Percentiles rank a stretch among this genome's conserved stretches.
Conservation (phyloP, 1,284 basidiomycete species). For the Ceratobasidium sp. region DNA sequence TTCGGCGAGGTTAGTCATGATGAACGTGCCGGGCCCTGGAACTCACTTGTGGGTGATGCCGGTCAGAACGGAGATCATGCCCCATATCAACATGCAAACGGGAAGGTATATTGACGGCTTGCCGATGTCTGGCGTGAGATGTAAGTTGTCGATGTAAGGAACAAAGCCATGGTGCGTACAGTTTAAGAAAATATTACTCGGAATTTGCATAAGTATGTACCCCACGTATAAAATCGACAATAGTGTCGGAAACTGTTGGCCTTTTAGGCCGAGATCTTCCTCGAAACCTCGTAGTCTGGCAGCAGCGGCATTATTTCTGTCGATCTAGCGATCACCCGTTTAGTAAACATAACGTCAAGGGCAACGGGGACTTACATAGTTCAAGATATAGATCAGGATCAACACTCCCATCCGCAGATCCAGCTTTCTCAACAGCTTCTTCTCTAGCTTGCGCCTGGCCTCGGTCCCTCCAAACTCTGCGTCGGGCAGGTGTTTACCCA, state of each 20-base stretch:
- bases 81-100: slow-evolving; percentile 77
- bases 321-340: slow-evolving; percentile 23
- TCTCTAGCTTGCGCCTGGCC: slow-evolving; percentile 60
- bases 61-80: slow-evolving; percentile 71
- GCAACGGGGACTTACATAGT: slow-evolving; percentile 63
- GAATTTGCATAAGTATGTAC: slow-evolving; percentile 83
- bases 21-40: background rate
- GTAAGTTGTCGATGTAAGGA: background rate
- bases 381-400: slow-evolving; percentile 75
- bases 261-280: slow-evolving; percentile 71
- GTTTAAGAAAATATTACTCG: slow-evolving; percentile 80
- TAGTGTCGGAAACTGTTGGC: slow-evolving; percentile 76
- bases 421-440: slow-evolving; percentile 69
- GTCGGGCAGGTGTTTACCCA: slow-evolving; percentile 10
- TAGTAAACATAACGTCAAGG: slow-evolving; percentile 34
- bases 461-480: slow-evolving; percentile 62
- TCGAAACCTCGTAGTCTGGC: slow-evolving; percentile 78
- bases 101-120: slow-evolving; percentile 81
- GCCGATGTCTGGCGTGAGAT: slow-evolving; percentile 61
- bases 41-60: slow-evolving; percentile 70
- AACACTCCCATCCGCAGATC: slow-evolving; percentile 75
- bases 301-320: slow-evolving; percentile 56
- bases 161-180: slow-evolving; percentile 49
- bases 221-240: slow-evolving; percentile 72
- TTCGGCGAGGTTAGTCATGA: slow-evolving; percentile 51